phyloP scores from a whole-genome alignment of 2,329 filamentous ascomycete genomes.

The Apiospora rasikravindrae region DNA sequence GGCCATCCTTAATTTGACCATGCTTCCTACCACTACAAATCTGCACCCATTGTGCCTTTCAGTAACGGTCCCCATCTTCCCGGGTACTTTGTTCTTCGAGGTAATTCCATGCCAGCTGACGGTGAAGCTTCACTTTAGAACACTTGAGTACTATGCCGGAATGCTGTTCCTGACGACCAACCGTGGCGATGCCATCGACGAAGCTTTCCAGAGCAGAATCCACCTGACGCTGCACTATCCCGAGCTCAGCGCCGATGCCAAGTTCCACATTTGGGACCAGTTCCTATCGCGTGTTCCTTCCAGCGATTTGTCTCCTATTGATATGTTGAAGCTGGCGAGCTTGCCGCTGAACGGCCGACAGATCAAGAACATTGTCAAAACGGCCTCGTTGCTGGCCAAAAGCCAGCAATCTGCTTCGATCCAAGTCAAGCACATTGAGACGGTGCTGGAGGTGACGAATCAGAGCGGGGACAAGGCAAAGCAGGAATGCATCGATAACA shows the following conservation, averaged over 20 bases:
- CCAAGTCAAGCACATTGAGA: neutral
- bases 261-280: conserved; percentile 33
- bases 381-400: neutral
- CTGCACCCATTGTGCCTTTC: too few relatives aligned
- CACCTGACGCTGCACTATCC: conserved; percentile 31
- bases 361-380: conserved; percentile 40
- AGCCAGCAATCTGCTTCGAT: neutral
- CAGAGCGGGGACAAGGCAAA: neutral
- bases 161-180: conserved; percentile 32
- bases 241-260: conserved; percentile 25
- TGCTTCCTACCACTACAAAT: too few relatives aligned
- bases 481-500: neutral
- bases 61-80: too few relatives aligned
- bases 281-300: conserved; percentile 29
- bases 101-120: neutral
- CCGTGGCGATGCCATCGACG: conserved; percentile 30
- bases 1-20: too few relatives aligned
- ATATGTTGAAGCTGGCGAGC: conserved; percentile 28
- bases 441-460: neutral
- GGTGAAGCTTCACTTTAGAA: neutral
- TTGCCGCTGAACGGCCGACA: conserved; percentile 36
- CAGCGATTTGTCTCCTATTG: conserved; percentile 15
- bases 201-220: conserved; percentile 32
- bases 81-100: too few relatives aligned
- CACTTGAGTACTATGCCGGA: conserved; percentile 28